A percentile compares a stretch with the other conserved stretches of the same genome.
Evolutionary conservation across 805 yeast species (phyloP).

Genomic region (Tetrapisispora namnaoensis): DNA sequence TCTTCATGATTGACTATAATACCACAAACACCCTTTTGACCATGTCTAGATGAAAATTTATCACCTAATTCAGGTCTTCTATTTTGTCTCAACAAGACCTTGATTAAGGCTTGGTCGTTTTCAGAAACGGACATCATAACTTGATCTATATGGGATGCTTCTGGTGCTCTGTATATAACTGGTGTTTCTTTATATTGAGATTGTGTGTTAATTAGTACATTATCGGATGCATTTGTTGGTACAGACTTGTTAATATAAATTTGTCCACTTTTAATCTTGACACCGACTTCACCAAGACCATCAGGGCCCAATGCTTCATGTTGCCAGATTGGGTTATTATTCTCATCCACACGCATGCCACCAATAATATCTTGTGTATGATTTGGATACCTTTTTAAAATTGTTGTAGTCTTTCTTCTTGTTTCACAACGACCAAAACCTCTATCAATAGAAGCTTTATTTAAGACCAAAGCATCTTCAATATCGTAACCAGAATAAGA

Average conservation of each 20-base stretch:
- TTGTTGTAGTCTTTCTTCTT: slow-evolving; percentile 81
- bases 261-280: slow-evolving; percentile 83
- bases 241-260: slow-evolving; percentile 88
- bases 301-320: slow-evolving; percentile 86
- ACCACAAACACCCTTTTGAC: slow-evolving; percentile 99
- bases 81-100: slow-evolving; percentile 86
- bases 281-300: slow-evolving; percentile 95
- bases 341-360: slow-evolving; percentile 82
- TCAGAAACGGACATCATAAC: slow-evolving; percentile 96
- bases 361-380: slow-evolving; percentile 86
- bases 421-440: slow-evolving; percentile 98
- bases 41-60: slow-evolving; percentile 94
- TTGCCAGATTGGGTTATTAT: slow-evolving; percentile 73
- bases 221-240: slow-evolving; percentile 74
- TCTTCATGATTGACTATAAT: slow-evolving; percentile 96
- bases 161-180: slow-evolving; percentile 86
- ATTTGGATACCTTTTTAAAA: slow-evolving; percentile 84
- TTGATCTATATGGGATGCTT: slow-evolving; percentile 89
- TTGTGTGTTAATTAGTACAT: slow-evolving; percentile 26
- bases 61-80: slow-evolving; percentile 97
- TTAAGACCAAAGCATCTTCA: slow-evolving; percentile 94
- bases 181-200: slow-evolving; percentile 82
- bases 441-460: slow-evolving; percentile 87
- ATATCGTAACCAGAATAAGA: slow-evolving; percentile 98
- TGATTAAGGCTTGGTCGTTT: slow-evolving; percentile 87